These are phyloP conservation scores for Nasturtium officinale DNA, from an alignment of 345 rosid species.

Conservation along the genomic window DNA sequence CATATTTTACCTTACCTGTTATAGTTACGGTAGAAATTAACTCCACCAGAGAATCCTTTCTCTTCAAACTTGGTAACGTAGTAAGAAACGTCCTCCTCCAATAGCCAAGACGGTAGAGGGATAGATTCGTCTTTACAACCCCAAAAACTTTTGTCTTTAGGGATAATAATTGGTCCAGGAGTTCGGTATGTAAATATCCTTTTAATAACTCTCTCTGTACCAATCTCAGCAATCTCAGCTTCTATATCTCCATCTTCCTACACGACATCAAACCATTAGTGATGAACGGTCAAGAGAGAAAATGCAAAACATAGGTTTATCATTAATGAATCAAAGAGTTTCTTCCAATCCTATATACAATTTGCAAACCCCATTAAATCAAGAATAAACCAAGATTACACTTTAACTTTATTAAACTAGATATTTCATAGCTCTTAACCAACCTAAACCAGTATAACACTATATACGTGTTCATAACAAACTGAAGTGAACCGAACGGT, in stretches of 20 bases:
- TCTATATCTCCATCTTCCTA: constrained; percentile 42
- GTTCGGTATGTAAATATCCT: constrained; percentile 29
- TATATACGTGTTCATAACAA: too few species aligned
- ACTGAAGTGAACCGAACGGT: too few species aligned
- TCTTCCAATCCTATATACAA: too few species aligned
- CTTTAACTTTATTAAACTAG: too few species aligned
- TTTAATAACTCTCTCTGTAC: constrained; percentile 35
- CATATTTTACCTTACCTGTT: constrained; percentile 12
- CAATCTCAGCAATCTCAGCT: constrained; percentile 39
- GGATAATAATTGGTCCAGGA: constrained; percentile 25
- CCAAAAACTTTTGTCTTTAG: constrained; percentile 41
- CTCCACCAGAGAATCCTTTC: constrained; percentile 38
- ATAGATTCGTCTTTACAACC: constrained; percentile 28
- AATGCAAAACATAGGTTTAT: too few species aligned
- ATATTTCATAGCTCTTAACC: too few species aligned
- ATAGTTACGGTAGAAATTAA: constrained; percentile 42
- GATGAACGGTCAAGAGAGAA: too few species aligned
- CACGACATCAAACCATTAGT: background rate
- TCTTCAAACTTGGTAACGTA: constrained; percentile 39
- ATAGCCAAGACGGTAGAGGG: constrained; percentile 35
- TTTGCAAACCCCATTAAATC: too few species aligned
- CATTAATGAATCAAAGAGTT: too few species aligned
- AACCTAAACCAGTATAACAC: too few species aligned
- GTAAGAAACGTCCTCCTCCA: constrained; percentile 39
- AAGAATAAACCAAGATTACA: too few species aligned